Evolutionary conservation across 2,329 filamentous ascomycete genomes (phyloP).

Genomic region (Gyromitra esculenta): DNA sequence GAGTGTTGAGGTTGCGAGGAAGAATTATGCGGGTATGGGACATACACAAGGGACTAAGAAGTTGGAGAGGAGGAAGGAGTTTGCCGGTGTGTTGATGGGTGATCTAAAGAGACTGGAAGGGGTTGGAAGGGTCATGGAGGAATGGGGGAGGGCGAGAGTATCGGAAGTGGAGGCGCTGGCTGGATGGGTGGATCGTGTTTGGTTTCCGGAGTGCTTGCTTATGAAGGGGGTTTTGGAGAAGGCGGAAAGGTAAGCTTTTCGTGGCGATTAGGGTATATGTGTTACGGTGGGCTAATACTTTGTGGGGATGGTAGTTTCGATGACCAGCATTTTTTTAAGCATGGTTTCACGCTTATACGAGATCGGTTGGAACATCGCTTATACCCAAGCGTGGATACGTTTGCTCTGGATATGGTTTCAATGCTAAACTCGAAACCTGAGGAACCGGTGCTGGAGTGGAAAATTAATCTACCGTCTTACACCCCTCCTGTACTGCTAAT

Average conservation of each 20-base stretch:
- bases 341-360: conserved; percentile 66
- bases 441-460: conserved; percentile 46
- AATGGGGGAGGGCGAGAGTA: conserved; percentile 80
- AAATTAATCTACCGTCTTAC: conserved; percentile 36
- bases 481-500: conserved; percentile 21
- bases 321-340: conserved; percentile 68
- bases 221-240: conserved; percentile 81
- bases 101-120: conserved; percentile 80
- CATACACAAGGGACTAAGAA: conserved; percentile 76
- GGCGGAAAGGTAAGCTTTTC: conserved; percentile 70
- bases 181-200: conserved; percentile 84
- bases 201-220: conserved; percentile 84
- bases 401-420: conserved; percentile 67
- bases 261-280: neutral
- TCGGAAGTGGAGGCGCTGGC: conserved; percentile 79
- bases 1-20: conserved; percentile 94
- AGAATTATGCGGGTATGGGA: conserved; percentile 96
- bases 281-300: conserved; percentile 55
- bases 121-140: conserved; percentile 75
- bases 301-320: conserved; percentile 67
- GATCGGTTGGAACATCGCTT: conserved; percentile 67
- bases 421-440: conserved; percentile 64
- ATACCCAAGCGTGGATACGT: conserved; percentile 69
- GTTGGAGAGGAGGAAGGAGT: conserved; percentile 84
- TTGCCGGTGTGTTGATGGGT: conserved; percentile 77